Conservation (phyloP, 352 stramenopile species). For the Phytopythium mirpurense region DNA sequence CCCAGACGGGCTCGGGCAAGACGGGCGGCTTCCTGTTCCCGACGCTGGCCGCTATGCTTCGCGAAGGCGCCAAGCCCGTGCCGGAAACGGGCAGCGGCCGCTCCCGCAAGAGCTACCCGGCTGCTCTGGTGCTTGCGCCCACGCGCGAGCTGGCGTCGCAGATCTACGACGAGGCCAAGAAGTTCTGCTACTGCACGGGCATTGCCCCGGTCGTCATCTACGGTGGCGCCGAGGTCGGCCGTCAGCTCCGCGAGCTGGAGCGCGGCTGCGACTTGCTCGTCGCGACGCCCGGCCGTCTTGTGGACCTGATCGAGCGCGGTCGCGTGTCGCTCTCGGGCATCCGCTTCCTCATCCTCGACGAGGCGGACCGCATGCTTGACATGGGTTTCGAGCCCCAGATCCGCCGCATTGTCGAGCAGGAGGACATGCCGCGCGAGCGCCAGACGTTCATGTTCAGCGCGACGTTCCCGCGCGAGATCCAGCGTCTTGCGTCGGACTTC, state of each 20-base stretch:
- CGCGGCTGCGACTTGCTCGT: constrained; percentile 96
- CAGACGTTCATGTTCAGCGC: constrained; percentile 99
- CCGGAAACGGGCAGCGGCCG: constrained; percentile 46
- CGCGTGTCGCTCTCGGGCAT: constrained; percentile 89
- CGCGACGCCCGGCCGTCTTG: constrained; percentile 95
- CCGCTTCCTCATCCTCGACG: constrained; percentile 97
- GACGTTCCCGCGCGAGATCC: constrained; percentile 98
- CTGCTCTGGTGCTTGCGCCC: constrained; percentile 91
- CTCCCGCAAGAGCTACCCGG: constrained; percentile 87
- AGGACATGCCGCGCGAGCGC: constrained; percentile 95
- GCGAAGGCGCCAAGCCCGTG: constrained; percentile 52
- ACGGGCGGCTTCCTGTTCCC: constrained; percentile 97
- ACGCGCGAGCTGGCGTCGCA: constrained; percentile 94
- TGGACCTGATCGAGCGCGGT: constrained; percentile 96
- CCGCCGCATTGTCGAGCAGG: constrained; percentile 97
- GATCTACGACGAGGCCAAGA: constrained; percentile 95
- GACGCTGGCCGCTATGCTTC: constrained; percentile 95
- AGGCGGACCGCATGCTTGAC: constrained; percentile 99
- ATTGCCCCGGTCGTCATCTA: constrained; percentile 95
- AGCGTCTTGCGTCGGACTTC: constrained; percentile 96
- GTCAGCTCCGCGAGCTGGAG: constrained; percentile 83
- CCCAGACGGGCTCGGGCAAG: constrained; percentile 98
- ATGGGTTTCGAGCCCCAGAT: constrained; percentile 99
- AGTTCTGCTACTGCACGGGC: constrained; percentile 96
- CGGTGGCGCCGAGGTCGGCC: constrained; percentile 88